These are phyloP conservation scores for Verticillium tricorpus DNA, from an alignment of 2,329 filamentous ascomycete genomes.

Conservation along the genomic window DNA sequence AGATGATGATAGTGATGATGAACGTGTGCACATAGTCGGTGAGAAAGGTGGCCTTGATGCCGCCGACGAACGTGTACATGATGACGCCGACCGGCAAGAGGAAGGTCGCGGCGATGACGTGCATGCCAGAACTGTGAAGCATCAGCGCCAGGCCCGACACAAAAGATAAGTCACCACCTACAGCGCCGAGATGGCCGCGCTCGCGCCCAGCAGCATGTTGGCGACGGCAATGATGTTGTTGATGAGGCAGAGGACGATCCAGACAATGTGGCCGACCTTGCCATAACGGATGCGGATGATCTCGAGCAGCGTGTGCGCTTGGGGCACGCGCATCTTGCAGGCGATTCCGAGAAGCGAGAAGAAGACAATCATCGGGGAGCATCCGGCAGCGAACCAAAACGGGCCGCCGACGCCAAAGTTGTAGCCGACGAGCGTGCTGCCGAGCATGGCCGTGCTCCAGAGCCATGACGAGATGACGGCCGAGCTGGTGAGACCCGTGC, in stretches of 20 bases:
- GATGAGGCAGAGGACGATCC: conserved; percentile 45
- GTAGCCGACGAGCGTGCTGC: conserved; percentile 46
- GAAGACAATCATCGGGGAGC: conserved; percentile 51
- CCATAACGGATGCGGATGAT: conserved; percentile 49
- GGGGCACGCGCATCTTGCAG: conserved; percentile 46
- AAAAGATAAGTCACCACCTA: conserved; percentile 13
- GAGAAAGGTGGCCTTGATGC: conserved; percentile 36
- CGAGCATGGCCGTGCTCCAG: conserved; percentile 48
- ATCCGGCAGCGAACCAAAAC: conserved; percentile 54
- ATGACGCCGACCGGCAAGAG: conserved; percentile 33
- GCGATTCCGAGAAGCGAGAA: conserved; percentile 44
- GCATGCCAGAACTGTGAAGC: conserved; percentile 37
- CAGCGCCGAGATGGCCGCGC: conserved; percentile 28
- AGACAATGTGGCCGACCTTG: conserved; percentile 42
- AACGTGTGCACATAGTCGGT: conserved; percentile 53
- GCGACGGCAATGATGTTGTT: conserved; percentile 50
- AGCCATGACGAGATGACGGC: conserved; percentile 52
- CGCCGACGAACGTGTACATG: conserved; percentile 33
- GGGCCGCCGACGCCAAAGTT: conserved; percentile 50
- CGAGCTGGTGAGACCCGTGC: conserved; percentile 46
- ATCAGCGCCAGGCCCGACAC: neutral
- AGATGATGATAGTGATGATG: conserved; percentile 47
- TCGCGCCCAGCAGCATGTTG: conserved; percentile 46
- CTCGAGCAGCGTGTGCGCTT: conserved; percentile 50
- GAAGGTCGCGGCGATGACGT: conserved; percentile 45